Evolutionary conservation across 2,329 filamentous ascomycete species (phyloP), one percentile per base, ranked within the genome.

Genomic region (Aspergillus sp.): DNA sequence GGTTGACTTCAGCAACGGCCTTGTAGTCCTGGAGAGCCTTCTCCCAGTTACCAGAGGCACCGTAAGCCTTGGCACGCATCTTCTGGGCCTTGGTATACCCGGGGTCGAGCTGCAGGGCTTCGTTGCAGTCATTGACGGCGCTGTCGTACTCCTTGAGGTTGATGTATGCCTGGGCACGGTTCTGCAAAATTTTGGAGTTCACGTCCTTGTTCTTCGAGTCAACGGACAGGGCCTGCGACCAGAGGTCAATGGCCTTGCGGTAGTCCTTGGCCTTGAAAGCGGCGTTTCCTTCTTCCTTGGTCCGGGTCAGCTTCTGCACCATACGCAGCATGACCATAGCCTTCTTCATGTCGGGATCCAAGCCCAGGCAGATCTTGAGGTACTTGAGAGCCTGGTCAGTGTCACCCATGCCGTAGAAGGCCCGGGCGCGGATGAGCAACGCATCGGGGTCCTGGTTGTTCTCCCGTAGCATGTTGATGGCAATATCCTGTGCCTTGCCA

Each of bases 381-480:
- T 94, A 88, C 64, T 91, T 87, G 39, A 95, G 80, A 1, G 93
- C 91, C 76, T 96, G 95, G 2, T 94, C 88, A 62, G 95, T 95
- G 58, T 98, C 93, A 25, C 93, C 93, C 65, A 93, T 88, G 3
- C 84, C 85, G 61, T 97, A 97, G 44, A 95, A 78, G 13, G 89
- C 86, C 53, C 90, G 83, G 20, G 91, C 93, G 43, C 91, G 83
- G 45, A 98, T 80, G 5, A 96, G 88, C 54, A 98, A 75, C 1
- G 91, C 93, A 71, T 98, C 93, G 1, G 93, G 90, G 62, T 98
- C 93, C 65, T 91, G 86, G 66, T 78, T 89, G 74, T 97, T 97
- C 63, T 80, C 78, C 46, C 93, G 83, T 53, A 98, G 77, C 58
- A 98, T 72, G 2, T 81, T 81, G 82, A 96, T 95, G 60, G 90